A percentile compares a stretch with the other conserved stretches of the same genome.
These are phyloP conservation scores for Austroboletus novae-zelandiae DNA, from an alignment of 1,284 basidiomycete species.

Conservation along the genomic window DNA sequence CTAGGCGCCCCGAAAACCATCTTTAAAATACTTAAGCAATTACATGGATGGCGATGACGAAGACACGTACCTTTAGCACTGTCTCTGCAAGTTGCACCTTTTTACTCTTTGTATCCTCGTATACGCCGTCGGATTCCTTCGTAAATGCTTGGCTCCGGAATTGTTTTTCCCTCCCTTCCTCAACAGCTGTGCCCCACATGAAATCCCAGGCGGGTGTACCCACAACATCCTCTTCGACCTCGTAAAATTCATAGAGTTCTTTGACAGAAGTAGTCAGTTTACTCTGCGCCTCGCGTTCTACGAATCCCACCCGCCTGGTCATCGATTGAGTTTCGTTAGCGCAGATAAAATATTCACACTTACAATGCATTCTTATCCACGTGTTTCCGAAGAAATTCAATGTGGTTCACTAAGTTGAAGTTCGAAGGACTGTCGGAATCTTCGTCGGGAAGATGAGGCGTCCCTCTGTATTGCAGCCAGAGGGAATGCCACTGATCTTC, in stretches of 20 bases:
- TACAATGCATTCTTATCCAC: constrained; percentile 85
- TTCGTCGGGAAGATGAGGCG: constrained; percentile 66
- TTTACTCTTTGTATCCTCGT: constrained; percentile 35
- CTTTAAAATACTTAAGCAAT: constrained; percentile 37
- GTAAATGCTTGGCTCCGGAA: constrained; percentile 59
- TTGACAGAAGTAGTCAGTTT: constrained; percentile 49
- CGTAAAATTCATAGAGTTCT: constrained; percentile 45
- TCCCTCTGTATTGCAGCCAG: constrained; percentile 71
- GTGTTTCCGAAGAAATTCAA: constrained; percentile 76
- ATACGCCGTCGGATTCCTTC: constrained; percentile 42
- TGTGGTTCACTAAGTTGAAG: constrained; percentile 74
- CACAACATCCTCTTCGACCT: constrained; percentile 46
- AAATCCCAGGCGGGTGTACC: constrained; percentile 62
- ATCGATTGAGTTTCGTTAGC: constrained; percentile 10
- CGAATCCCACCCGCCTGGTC: constrained; percentile 55
- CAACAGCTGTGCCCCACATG: constrained; percentile 65
- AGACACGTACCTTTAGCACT: constrained; percentile 59
- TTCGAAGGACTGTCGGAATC: constrained; percentile 65
- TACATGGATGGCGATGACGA: neutral
- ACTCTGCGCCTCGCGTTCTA: constrained; percentile 39
- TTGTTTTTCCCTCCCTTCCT: constrained; percentile 73
- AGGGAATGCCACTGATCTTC: constrained; percentile 81
- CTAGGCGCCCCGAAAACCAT: constrained; percentile 74
- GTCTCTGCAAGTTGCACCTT: constrained; percentile 57
- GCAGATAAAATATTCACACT: constrained; percentile 33